Evolutionary conservation across 163 green algal species (phyloP).

Genomic region (Chlamydomonas reinhardtii): DNA sequence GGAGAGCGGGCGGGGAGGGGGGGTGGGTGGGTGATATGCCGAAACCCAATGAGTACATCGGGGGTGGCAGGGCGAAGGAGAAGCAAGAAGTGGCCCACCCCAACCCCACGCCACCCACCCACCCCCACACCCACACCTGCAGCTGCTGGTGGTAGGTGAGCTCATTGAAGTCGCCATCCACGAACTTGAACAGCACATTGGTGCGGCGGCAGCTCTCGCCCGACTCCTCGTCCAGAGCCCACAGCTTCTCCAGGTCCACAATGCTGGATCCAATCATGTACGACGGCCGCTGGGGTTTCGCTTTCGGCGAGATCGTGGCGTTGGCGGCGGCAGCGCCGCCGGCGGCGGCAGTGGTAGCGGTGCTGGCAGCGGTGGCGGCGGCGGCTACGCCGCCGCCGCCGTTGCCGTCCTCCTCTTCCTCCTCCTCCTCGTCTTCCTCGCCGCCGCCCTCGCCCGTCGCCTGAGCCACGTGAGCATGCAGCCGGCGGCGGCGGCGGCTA

Average conservation of each 20-base stretch:
- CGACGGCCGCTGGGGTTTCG: neutral
- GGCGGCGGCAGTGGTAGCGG: too few species aligned
- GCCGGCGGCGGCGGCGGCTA: neutral
- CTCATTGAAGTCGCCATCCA: slow-evolving; percentile 49
- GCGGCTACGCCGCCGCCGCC: neutral
- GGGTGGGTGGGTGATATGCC: too few species aligned
- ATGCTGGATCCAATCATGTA: slow-evolving; percentile 14
- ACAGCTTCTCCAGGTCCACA: slow-evolving; percentile 4
- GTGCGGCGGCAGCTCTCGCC: slow-evolving; percentile 1
- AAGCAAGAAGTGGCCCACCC: too few species aligned
- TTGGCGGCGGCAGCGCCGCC: too few species aligned
- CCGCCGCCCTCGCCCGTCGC: neutral
- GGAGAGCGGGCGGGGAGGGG: too few species aligned
- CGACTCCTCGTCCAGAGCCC: neutral
- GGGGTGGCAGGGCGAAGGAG: too few species aligned
- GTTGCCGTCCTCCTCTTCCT: neutral
- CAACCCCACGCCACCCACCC: too few species aligned
- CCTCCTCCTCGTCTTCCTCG: neutral
- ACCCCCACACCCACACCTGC: neutral
- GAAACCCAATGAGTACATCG: too few species aligned
- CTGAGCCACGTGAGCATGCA: neutral
- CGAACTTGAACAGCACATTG: slow-evolving; percentile 46
- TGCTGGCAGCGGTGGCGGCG: neutral
- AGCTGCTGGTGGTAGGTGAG: slow-evolving; percentile 44
- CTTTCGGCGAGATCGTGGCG: too few species aligned